phyloP scores from a whole-genome alignment of 2,329 filamentous ascomycete species.

The Trichoderma brevicompactum region DNA sequence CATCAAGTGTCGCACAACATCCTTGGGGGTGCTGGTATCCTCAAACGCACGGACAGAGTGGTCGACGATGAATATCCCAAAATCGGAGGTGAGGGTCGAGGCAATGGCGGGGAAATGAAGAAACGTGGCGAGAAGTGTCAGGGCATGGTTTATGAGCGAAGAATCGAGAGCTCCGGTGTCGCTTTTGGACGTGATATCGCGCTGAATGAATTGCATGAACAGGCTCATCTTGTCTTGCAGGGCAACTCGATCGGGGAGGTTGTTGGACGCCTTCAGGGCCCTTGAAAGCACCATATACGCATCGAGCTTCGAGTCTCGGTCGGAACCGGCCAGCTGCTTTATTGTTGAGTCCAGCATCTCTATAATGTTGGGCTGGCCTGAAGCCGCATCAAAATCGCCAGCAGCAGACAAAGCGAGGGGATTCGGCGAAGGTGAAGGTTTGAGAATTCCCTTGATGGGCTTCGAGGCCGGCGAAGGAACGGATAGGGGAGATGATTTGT shows the following conservation, averaged over 20 bases:
- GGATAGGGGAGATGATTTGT: slow-evolving; percentile 48
- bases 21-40: slow-evolving; percentile 71
- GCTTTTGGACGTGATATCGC: slow-evolving; percentile 72
- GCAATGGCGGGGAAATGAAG: slow-evolving; percentile 75
- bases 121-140: slow-evolving; percentile 77
- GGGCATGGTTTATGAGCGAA: slow-evolving; percentile 74
- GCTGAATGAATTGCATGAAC: slow-evolving; percentile 79
- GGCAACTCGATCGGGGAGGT: slow-evolving; percentile 74
- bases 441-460: slow-evolving; percentile 74
- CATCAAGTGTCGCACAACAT: slow-evolving; percentile 77
- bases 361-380: slow-evolving; percentile 61
- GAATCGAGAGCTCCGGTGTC: slow-evolving; percentile 62
- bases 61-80: slow-evolving; percentile 79
- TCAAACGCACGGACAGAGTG: slow-evolving; percentile 76
- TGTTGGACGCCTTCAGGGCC: slow-evolving; percentile 79
- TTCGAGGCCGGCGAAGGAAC: slow-evolving; percentile 47
- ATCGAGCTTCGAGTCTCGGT: slow-evolving; percentile 75
- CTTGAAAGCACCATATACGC: slow-evolving; percentile 81
- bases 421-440: slow-evolving; percentile 62
- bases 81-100: slow-evolving; percentile 73
- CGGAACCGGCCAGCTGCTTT: slow-evolving; percentile 76
- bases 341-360: slow-evolving; percentile 85
- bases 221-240: slow-evolving; percentile 76
- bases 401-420: slow-evolving; percentile 48
- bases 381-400: slow-evolving; percentile 47